Conservation (phyloP, 306 rosid genomes). For the Malus asiatica region DNA sequence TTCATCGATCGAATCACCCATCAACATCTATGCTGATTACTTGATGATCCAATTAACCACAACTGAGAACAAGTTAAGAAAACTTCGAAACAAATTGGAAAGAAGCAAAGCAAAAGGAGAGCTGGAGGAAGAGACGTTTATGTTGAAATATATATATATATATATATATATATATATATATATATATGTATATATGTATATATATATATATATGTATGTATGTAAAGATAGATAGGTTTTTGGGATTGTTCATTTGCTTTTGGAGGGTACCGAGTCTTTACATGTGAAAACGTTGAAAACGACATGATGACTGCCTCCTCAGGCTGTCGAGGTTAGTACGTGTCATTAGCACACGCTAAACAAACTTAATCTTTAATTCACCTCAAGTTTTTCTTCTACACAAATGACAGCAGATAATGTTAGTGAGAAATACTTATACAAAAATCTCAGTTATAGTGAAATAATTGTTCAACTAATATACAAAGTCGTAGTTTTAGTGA, state of each 20-base stretch:
- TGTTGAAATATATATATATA: not conserved
- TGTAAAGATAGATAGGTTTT: no score
- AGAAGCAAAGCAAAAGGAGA: not conserved
- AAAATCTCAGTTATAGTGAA: no score
- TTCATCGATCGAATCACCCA: conserved; percentile 72
- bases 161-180: no score
- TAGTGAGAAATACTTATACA: no score
- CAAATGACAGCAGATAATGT: no score
- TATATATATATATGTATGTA: not conserved
- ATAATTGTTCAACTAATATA: no score
- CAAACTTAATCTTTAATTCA: not conserved
- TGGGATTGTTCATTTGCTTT: conserved; percentile 7
- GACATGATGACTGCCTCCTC: conserved; percentile 30
- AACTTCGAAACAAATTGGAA: not conserved
- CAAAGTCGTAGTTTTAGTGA: no score
- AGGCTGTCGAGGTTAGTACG: conserved; percentile 15
- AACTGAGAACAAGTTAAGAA: not conserved
- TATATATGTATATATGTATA: no score
- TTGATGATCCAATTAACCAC: not conserved
- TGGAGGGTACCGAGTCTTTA: conserved; percentile 32
- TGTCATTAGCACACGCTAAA: not conserved
- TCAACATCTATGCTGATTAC: not conserved
- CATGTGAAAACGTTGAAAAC: conserved; percentile 37
- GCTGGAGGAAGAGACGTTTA: not conserved
- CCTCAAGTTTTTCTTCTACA: no score